Evolutionary conservation across 768 basidiomycete genomes (phyloP).

Genomic region (Mycena alexandri): DNA sequence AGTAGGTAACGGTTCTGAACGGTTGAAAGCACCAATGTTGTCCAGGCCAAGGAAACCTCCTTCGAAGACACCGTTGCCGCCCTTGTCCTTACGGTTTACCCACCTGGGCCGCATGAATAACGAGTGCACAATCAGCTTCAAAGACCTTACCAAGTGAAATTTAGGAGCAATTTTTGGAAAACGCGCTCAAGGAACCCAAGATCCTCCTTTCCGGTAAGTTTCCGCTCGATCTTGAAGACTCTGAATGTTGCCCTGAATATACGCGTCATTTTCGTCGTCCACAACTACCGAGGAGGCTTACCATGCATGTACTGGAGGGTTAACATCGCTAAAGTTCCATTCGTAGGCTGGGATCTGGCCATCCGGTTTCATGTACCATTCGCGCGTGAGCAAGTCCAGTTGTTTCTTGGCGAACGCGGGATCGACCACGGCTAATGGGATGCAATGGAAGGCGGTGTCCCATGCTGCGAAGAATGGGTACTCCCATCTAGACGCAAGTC

Average conservation of each 20-base stretch:
- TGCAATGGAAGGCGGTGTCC: conserved; percentile 99
- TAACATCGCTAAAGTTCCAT: conserved; percentile 99
- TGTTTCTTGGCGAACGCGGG: conserved; percentile 98
- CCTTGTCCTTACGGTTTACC: conserved; percentile 98
- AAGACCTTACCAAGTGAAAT: conserved; percentile 89
- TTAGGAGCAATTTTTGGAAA: conserved; percentile 96
- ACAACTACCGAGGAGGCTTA: conserved; percentile 44
- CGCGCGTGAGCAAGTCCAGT: conserved; percentile 93
- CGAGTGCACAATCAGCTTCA: neutral
- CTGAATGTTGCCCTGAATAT: conserved; percentile 89
- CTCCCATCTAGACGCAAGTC: conserved; percentile 77
- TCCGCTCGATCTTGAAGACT: conserved; percentile 99
- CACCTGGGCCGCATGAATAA: conserved; percentile 66
- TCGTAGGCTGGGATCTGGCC: conserved; percentile 99
- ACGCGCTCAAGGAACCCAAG: conserved; percentile 94
- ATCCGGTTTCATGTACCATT: conserved; percentile 99
- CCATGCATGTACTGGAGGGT: conserved; percentile 99
- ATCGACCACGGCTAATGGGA: conserved; percentile 96
- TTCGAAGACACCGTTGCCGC: conserved; percentile 96
- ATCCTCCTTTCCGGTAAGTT: conserved; percentile 92
- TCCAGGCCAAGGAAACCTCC: conserved; percentile 98
- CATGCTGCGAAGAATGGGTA: conserved; percentile 99
- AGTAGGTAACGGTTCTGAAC: conserved; percentile 95
- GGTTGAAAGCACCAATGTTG: conserved; percentile 98
- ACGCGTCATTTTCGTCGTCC: conserved; percentile 13